A percentile compares a stretch with the other conserved stretches of the same genome.
Conservation (phyloP, 1,139 yeast genomes). For the Yamadazyma sp. region DNA sequence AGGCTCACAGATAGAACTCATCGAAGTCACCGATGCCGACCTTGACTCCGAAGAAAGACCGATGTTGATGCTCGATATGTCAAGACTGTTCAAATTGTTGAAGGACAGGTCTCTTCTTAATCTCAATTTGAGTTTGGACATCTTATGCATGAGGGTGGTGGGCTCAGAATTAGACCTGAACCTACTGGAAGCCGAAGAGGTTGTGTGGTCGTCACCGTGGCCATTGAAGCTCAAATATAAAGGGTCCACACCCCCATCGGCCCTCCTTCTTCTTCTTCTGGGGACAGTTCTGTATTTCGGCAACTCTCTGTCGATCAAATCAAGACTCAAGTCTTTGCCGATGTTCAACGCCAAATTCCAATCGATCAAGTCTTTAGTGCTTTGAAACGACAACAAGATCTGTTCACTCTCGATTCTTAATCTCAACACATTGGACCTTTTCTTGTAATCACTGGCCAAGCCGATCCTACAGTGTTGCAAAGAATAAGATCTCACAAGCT, state of each 20-base stretch:
- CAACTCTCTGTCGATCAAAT: slow-evolving; percentile 55
- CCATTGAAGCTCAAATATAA: slow-evolving; percentile 7
- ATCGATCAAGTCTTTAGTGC: slow-evolving; percentile 57
- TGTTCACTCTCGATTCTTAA: slow-evolving; percentile 70
- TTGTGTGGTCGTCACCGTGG: slow-evolving; percentile 1
- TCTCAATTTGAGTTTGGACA: slow-evolving; percentile 14
- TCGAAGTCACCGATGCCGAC: slow-evolving; percentile 8
- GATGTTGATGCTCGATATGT: background rate
- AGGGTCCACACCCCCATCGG: slow-evolving; percentile 10
- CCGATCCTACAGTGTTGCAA: slow-evolving; percentile 72
- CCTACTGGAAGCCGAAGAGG: slow-evolving; percentile 3
- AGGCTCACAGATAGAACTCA: slow-evolving; percentile 9
- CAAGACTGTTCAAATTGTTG: slow-evolving; percentile 1
- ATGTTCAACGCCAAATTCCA: slow-evolving; percentile 63
- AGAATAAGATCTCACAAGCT: slow-evolving; percentile 56
- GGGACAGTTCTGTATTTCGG: slow-evolving; percentile 78
- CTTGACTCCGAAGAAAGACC: slow-evolving; percentile 5
- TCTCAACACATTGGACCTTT: slow-evolving; percentile 58
- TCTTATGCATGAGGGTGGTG: slow-evolving; percentile 10
- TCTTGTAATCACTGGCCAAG: slow-evolving; percentile 66
- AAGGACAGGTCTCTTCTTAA: slow-evolving; percentile 15
- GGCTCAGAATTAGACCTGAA: slow-evolving; percentile 22
- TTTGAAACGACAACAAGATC: slow-evolving; percentile 54
- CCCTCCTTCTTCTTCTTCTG: slow-evolving; percentile 51
- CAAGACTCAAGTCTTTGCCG: slow-evolving; percentile 67